Percentiles rank a stretch among this genome's conserved stretches.
Conservation (phyloP, 129 eudicot species). For the Saussurea involucrata region DNA sequence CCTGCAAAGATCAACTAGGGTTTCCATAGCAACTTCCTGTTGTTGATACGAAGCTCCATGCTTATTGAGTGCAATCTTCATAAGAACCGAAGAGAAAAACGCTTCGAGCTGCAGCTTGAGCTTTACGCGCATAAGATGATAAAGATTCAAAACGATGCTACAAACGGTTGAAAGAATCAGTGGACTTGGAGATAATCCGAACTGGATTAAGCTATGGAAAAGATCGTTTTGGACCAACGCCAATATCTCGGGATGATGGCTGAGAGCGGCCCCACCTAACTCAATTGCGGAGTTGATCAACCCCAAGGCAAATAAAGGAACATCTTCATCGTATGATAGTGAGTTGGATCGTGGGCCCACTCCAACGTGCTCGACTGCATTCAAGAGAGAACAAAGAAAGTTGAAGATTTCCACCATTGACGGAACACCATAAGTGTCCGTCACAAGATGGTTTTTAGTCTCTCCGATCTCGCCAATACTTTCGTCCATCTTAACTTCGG, state of each 20-base stretch:
- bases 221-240: constrained; percentile 68
- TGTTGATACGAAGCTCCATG: constrained; percentile 75
- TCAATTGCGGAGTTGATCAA: constrained; percentile 80
- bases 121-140: constrained; percentile 69
- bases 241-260: constrained; percentile 58
- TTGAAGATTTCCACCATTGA: constrained; percentile 73
- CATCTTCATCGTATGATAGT: constrained; percentile 75
- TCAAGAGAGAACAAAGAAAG: constrained; percentile 72
- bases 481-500: constrained; percentile 40
- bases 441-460: constrained; percentile 35
- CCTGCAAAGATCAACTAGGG: constrained; percentile 75
- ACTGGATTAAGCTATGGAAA: constrained; percentile 68
- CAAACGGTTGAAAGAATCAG: constrained; percentile 77
- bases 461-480: constrained; percentile 23
- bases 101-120: constrained; percentile 85
- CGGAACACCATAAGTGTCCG: constrained; percentile 72
- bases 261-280: constrained; percentile 62
- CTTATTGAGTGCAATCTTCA: constrained; percentile 61
- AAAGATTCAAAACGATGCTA: constrained; percentile 70
- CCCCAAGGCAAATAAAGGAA: constrained; percentile 76
- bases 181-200: constrained; percentile 72
- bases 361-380: constrained; percentile 52
- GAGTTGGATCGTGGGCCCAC: constrained; percentile 57
- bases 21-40: constrained; percentile 89
- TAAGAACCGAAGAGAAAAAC: constrained; percentile 56